Evolutionary conservation across 2,329 filamentous ascomycete species (phyloP).

Genomic region (Xylariaceae sp.): DNA sequence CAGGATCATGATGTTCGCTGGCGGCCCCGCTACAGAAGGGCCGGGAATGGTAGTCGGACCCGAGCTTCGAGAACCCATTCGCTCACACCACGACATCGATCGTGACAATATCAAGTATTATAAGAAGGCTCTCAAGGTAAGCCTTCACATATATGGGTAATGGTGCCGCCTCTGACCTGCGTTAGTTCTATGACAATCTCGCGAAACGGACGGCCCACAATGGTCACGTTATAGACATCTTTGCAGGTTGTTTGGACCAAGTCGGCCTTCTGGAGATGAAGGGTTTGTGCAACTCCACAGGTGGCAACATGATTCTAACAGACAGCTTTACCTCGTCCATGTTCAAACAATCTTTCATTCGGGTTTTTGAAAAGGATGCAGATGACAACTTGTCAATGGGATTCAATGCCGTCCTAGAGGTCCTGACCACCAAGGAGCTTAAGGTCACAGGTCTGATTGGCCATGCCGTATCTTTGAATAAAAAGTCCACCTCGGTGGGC

Average conservation of each 20-base stretch:
- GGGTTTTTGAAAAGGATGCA: slow-evolving; percentile 94
- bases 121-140: slow-evolving; percentile 94
- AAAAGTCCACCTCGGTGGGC: slow-evolving; percentile 94
- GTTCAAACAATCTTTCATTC: slow-evolving; percentile 98
- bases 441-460: slow-evolving; percentile 98
- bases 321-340: slow-evolving; percentile 98
- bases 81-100: slow-evolving; percentile 98
- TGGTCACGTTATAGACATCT: slow-evolving; percentile 95
- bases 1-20: slow-evolving; percentile 95
- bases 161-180: slow-evolving; percentile 27
- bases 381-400: slow-evolving; percentile 96
- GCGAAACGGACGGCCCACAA: slow-evolving; percentile 95
- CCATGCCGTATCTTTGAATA: slow-evolving; percentile 93
- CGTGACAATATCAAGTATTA: slow-evolving; percentile 99
- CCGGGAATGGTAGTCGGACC: slow-evolving; percentile 96
- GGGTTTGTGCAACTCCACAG: slow-evolving; percentile 89
- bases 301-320: slow-evolving; percentile 95
- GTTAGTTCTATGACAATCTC: slow-evolving; percentile 85
- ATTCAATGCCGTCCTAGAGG: slow-evolving; percentile 94
- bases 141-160: slow-evolving; percentile 19
- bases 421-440: slow-evolving; percentile 93
- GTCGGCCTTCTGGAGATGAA: slow-evolving; percentile 98
- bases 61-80: slow-evolving; percentile 91
- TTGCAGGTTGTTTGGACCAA: slow-evolving; percentile 94
- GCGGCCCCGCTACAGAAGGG: slow-evolving; percentile 90